phyloP scores from a whole-genome alignment of 2,329 filamentous ascomycete genomes.

The Aspergillus eucalypticola region DNA sequence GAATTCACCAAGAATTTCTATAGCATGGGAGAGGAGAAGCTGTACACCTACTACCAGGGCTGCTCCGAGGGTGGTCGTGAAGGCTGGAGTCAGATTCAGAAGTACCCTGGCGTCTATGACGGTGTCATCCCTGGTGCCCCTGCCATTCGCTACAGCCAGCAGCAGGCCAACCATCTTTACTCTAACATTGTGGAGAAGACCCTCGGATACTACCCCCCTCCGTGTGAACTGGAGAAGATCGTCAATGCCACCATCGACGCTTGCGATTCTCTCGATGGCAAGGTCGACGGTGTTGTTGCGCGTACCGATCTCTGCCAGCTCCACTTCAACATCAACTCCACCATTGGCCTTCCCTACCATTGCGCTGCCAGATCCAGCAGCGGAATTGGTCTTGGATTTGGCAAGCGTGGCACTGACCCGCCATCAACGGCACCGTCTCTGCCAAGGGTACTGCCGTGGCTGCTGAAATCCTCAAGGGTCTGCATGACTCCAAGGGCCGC shows the following conservation, averaged over 20 bases:
- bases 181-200: slow-evolving; percentile 42
- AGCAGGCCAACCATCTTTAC: slow-evolving; percentile 48
- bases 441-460: slow-evolving; percentile 35
- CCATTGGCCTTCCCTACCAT: slow-evolving; percentile 51
- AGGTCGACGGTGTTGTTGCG: slow-evolving; percentile 55
- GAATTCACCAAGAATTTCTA: slow-evolving; percentile 47
- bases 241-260: slow-evolving; percentile 56
- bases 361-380: slow-evolving; percentile 38
- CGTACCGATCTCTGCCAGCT: slow-evolving; percentile 52
- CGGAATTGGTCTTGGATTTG: slow-evolving; percentile 31
- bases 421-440: slow-evolving; percentile 35
- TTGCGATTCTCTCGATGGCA: slow-evolving; percentile 59
- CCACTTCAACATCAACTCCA: slow-evolving; percentile 48
- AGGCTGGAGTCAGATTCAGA: slow-evolving; percentile 54
- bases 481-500: slow-evolving; percentile 43
- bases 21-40: slow-evolving; percentile 26
- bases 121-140: slow-evolving; percentile 51
- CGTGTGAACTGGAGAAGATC: slow-evolving; percentile 35
- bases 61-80: slow-evolving; percentile 58
- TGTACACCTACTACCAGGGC: slow-evolving; percentile 54
- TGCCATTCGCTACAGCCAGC: slow-evolving; percentile 47
- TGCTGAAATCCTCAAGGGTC: slow-evolving; percentile 41
- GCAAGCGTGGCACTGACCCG: slow-evolving; percentile 28
- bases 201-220: slow-evolving; percentile 45
- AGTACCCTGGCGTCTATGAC: slow-evolving; percentile 51